Base-by-base conservation (phyloP, 2,329 filamentous ascomycete genomes). In the Pseudogymnoascus sp. region DNA sequence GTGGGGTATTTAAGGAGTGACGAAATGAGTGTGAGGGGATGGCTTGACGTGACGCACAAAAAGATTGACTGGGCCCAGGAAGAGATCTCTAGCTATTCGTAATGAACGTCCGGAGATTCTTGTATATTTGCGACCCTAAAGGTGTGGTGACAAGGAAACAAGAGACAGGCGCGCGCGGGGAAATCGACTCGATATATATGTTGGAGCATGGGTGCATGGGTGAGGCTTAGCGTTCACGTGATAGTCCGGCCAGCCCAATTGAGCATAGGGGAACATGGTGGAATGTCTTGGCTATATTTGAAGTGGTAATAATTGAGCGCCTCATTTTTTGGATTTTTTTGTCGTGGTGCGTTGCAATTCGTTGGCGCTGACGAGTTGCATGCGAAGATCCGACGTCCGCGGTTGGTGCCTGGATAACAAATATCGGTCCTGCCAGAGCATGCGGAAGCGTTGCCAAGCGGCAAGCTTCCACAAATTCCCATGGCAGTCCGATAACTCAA, bases 21-120 rank as follows among this genome's bases (percentile, higher is more conserved):
- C 71, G 71, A 71, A 73, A 74, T 66, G 69, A 72, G 70, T 65
- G 69, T 71, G 59, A 65, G 68, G 66, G 66, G 63, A 44, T 62
- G 62, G 62, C 68, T 68, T 56, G 66, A 67, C 67, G 65, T 73
- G 72, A 74, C 72, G 70, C 72, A 74, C 72, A 73, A 70, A 72
- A 70, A 64, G 64, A 73, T 74, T 74, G 72, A 72, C 72, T 66
- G 71, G 72, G 72, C 67, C 72, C 71, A 69, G 72, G 72, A 70
- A 72, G 72, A 72, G 65, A 72, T 72, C 71, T 72, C 70, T 64
- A 70, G 69, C 69, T 64, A 66, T 72, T 72, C 68, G 50, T 56
- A 73, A 72, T 66, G 72, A 74, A 71, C 72, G 71, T 70, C 70
- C 67, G 69, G 70, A 74, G 72, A 71, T 70, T 72, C 68, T 70